Evolutionary conservation across 257 asterid species (phyloP).

Genomic region (Penstemon newberryi): DNA sequence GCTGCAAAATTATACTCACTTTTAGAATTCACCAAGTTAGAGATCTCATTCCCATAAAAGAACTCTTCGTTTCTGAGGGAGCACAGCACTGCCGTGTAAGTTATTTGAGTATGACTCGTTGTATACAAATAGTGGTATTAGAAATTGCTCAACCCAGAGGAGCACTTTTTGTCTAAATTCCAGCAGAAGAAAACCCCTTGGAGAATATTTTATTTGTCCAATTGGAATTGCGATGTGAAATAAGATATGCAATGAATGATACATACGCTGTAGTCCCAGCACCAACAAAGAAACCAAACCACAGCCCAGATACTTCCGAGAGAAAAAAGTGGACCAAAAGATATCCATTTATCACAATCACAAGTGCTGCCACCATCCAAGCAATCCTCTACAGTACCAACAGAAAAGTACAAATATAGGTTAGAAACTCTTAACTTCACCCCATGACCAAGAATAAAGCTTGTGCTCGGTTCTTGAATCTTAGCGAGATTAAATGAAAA

Average conservation of each 20-base stretch:
- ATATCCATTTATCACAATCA: constrained; percentile 89
- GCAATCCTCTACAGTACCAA: constrained; percentile 62
- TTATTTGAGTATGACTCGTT: background rate
- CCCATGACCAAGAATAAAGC: background rate
- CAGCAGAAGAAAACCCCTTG: constrained; percentile 37
- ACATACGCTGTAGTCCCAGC: constrained; percentile 63
- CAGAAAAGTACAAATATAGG: background rate
- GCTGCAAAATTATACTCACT: constrained; percentile 10
- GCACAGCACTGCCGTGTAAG: constrained; percentile 2
- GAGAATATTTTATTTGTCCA: constrained; percentile 46
- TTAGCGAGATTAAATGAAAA: background rate
- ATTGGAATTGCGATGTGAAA: constrained; percentile 52
- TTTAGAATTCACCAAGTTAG: constrained; percentile 15
- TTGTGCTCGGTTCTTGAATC: too few relatives aligned
- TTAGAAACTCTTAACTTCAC: constrained; percentile 16
- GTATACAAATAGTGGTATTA: constrained; percentile 7
- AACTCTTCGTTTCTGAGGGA: constrained; percentile 14
- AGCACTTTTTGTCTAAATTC: constrained; percentile 30
- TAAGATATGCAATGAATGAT: constrained; percentile 69
- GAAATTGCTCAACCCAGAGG: constrained; percentile 10
- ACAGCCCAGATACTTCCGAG: constrained; percentile 66
- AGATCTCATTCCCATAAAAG: background rate
- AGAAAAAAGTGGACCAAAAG: constrained; percentile 79
- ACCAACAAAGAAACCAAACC: constrained; percentile 57
- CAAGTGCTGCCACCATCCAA: constrained; percentile 89